Conservation (phyloP, 805 yeast species). For the Kluyveromyces wickerhamii region DNA sequence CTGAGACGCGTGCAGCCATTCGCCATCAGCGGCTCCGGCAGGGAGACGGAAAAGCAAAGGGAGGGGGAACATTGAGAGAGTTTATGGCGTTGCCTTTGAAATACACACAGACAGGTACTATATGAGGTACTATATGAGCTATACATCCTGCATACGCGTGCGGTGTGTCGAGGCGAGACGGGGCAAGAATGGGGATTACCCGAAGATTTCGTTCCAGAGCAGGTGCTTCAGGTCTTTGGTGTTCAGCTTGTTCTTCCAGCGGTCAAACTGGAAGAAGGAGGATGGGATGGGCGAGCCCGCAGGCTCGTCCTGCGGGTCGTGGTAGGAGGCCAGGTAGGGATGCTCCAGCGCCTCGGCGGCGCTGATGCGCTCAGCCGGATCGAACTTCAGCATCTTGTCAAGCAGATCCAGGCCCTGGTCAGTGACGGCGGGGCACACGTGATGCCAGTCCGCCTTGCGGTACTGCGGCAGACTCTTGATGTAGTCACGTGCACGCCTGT, state of each 20-base stretch:
- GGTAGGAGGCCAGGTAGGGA: constrained; percentile 81
- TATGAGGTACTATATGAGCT: too few relatives aligned
- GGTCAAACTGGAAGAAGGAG: constrained; percentile 86
- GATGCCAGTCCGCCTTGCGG: constrained; percentile 12
- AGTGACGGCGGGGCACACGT: constrained; percentile 42
- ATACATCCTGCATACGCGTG: too few relatives aligned
- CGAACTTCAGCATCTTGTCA: constrained; percentile 67
- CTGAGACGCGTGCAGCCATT: too few relatives aligned
- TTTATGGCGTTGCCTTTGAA: too few relatives aligned
- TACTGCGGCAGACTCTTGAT: constrained; percentile 69
- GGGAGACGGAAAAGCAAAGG: too few relatives aligned
- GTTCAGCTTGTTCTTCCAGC: constrained; percentile 67
- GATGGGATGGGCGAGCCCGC: constrained; percentile 72
- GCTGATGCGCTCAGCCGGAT: constrained; percentile 73
- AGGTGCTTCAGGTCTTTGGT: constrained; percentile 68
- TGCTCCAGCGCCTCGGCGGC: constrained; percentile 80
- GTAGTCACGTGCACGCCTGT: constrained; percentile 82
- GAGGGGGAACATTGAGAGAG: too few relatives aligned
- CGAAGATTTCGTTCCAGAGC: constrained; percentile 66
- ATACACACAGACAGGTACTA: too few relatives aligned
- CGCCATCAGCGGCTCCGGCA: too few relatives aligned
- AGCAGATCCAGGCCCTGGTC: constrained; percentile 64
- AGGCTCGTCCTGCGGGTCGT: constrained; percentile 93
- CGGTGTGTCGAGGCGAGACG: too few relatives aligned
- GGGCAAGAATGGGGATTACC: neutral